Conservation (phyloP, 2,329 filamentous ascomycete genomes). For the Clathrospora elynae region DNA sequence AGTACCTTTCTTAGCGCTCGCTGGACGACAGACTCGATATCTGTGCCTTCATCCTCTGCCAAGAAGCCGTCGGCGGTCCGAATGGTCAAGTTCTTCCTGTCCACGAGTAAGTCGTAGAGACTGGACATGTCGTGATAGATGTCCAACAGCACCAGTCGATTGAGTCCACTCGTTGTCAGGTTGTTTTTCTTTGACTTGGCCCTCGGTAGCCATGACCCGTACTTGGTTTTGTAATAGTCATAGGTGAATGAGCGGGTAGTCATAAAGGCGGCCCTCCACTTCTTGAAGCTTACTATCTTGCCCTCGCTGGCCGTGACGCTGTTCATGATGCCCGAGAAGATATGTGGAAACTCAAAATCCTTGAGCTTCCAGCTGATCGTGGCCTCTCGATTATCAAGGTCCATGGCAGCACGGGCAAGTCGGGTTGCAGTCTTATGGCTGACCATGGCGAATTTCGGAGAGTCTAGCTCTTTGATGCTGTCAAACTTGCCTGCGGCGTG, state of each 20-base stretch:
- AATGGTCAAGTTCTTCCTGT: constrained; percentile 77
- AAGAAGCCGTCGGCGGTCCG: constrained; percentile 73
- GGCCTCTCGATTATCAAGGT: constrained; percentile 73
- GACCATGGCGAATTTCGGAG: constrained; percentile 72
- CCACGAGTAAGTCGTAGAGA: constrained; percentile 86
- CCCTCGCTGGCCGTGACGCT: constrained; percentile 79
- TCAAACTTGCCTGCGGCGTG: constrained; percentile 87
- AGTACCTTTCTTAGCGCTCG: constrained; percentile 77
- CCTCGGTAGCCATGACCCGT: constrained; percentile 87
- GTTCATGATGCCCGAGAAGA: constrained; percentile 86
- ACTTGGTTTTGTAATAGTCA: constrained; percentile 69
- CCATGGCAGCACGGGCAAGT: constrained; percentile 81
- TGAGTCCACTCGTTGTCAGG: constrained; percentile 83
- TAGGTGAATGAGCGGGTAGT: constrained; percentile 76
- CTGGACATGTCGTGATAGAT: constrained; percentile 85
- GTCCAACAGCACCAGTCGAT: constrained; percentile 78
- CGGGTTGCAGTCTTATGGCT: constrained; percentile 73
- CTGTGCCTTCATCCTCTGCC: constrained; percentile 58
- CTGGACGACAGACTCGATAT: constrained; percentile 63
- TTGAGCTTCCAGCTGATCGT: constrained; percentile 75
- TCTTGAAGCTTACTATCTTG: constrained; percentile 79
- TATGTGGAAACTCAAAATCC: constrained; percentile 86
- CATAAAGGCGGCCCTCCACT: constrained; percentile 77
- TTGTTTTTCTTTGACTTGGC: constrained; percentile 90
- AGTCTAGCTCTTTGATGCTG: constrained; percentile 70